phyloP scores from a whole-genome alignment of 495 filamentous ascomycete species.

The Talaromyces liani region DNA sequence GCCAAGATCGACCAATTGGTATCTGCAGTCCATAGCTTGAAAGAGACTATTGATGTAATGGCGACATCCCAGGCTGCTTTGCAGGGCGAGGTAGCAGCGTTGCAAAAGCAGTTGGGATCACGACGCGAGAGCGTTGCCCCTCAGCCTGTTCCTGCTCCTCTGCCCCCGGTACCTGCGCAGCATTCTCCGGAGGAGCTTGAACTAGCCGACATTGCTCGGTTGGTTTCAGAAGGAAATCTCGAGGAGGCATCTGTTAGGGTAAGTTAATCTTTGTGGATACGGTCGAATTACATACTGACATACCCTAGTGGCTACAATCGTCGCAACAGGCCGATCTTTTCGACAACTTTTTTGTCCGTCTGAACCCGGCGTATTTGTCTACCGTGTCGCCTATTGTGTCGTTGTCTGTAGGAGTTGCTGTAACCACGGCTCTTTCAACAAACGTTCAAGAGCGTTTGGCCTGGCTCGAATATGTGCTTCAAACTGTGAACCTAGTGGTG shows the following conservation, averaged over 20 bases:
- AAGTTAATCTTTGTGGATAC: constrained; percentile 14
- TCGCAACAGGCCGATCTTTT: constrained; percentile 67
- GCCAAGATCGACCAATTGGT: constrained; percentile 81
- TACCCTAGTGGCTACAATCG: constrained; percentile 77
- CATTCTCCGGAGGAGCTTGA: constrained; percentile 58
- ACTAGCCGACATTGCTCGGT: constrained; percentile 51
- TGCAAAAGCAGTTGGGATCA: constrained; percentile 28
- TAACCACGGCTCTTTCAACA: constrained; percentile 62
- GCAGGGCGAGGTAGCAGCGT: constrained; percentile 51
- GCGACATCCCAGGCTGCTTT: constrained; percentile 55
- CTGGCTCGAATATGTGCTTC: constrained; percentile 72
- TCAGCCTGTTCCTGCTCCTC: constrained; percentile 21
- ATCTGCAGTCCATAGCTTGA: constrained; percentile 58
- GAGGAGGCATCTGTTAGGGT: constrained; percentile 66
- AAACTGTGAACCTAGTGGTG: constrained; percentile 42
- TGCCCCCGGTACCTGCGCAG: constrained; percentile 27
- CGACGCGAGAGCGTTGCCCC: constrained; percentile 7
- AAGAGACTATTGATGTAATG: constrained; percentile 66
- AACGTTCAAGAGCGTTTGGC: constrained; percentile 59
- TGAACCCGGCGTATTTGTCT: constrained; percentile 62
- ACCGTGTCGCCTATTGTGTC: constrained; percentile 65
- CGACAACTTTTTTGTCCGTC: constrained; percentile 67
- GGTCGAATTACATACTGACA: background rate
- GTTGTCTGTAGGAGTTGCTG: constrained; percentile 75
- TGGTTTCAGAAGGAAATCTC: constrained; percentile 57